These are phyloP conservation scores for Taphrina flavorubra DNA, from an alignment of 1,139 yeast species.

Conservation along the genomic window DNA sequence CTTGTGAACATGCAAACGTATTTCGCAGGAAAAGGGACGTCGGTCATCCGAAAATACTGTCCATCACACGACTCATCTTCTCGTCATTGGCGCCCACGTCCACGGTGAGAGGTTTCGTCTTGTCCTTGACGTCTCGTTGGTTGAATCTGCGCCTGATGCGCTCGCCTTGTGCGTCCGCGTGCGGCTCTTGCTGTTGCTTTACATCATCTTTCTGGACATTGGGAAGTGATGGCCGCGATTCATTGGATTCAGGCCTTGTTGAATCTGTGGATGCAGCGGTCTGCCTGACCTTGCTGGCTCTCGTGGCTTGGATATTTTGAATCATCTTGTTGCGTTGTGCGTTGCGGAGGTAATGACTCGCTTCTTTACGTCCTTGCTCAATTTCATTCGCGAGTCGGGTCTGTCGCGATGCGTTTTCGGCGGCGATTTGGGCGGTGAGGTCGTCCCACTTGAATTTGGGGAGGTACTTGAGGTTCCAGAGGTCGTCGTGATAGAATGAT, in stretches of 20 bases:
- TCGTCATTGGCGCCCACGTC: neutral
- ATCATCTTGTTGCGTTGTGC: slow-evolving; percentile 87
- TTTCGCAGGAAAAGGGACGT: too few relatives aligned
- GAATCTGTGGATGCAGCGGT: neutral
- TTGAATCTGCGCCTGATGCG: slow-evolving; percentile 45
- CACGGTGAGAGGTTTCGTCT: slow-evolving; percentile 31
- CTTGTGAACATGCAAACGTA: too few relatives aligned
- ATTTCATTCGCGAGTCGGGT: slow-evolving; percentile 85
- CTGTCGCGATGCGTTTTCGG: slow-evolving; percentile 86
- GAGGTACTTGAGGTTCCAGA: slow-evolving; percentile 84
- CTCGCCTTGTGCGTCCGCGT: neutral
- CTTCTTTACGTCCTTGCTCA: slow-evolving; percentile 84
- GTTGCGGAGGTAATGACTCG: slow-evolving; percentile 78
- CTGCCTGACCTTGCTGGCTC: slow-evolving; percentile 48
- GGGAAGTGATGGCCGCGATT: neutral
- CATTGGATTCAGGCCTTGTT: neutral
- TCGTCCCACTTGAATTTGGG: slow-evolving; percentile 96
- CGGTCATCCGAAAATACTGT: slow-evolving; percentile 15
- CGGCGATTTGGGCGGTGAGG: slow-evolving; percentile 88
- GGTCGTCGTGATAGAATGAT: slow-evolving; percentile 91
- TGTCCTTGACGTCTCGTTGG: slow-evolving; percentile 44
- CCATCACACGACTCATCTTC: slow-evolving; percentile 20
- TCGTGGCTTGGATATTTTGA: slow-evolving; percentile 64
- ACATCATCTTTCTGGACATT: too few relatives aligned
- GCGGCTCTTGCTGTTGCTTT: too few relatives aligned